A percentile compares a stretch with the other conserved stretches of the same genome.
These are phyloP conservation scores for Malbranchea cinnamomea DNA, from an alignment of 2,329 filamentous ascomycete genomes.

Conservation along the genomic window DNA sequence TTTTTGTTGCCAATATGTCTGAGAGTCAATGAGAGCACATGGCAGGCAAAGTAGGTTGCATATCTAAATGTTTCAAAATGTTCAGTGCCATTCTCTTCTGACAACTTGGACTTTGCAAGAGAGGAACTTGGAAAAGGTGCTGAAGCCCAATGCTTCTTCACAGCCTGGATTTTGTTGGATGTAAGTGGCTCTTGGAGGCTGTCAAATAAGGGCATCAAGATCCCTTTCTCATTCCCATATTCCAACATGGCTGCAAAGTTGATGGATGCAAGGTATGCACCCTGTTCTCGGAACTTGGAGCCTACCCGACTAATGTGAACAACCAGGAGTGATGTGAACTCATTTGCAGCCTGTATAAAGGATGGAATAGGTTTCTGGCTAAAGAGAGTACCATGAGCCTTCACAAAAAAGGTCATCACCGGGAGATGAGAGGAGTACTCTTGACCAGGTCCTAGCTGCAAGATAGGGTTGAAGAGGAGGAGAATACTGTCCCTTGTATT, in stretches of 20 bases:
- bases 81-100: slow-evolving; percentile 10
- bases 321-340: slow-evolving; percentile 33
- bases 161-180: too few relatives aligned
- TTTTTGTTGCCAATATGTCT: slow-evolving; percentile 36
- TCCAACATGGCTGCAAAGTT: slow-evolving; percentile 42
- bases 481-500: slow-evolving; percentile 42
- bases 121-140: slow-evolving; percentile 1
- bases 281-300: slow-evolving; percentile 37
- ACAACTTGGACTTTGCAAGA: too few relatives aligned
- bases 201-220: slow-evolving; percentile 17
- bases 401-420: slow-evolving; percentile 37
- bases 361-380: slow-evolving; percentile 18
- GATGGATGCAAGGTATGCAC: slow-evolving; percentile 38
- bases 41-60: slow-evolving; percentile 27
- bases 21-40: slow-evolving; percentile 30
- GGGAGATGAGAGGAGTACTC: slow-evolving; percentile 14
- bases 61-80: slow-evolving; percentile 19
- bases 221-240: slow-evolving; percentile 32
- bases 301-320: slow-evolving; percentile 33
- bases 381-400: slow-evolving; percentile 38
- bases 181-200: slow-evolving; percentile 10
- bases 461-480: slow-evolving; percentile 38
- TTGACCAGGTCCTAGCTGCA: slow-evolving; percentile 19
- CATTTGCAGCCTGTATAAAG: slow-evolving; percentile 24
- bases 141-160: slow-evolving; percentile 14